These are phyloP conservation scores for Fusarium sp. DNA, from an alignment of 2,329 filamentous ascomycete genomes.

Conservation along the genomic window DNA sequence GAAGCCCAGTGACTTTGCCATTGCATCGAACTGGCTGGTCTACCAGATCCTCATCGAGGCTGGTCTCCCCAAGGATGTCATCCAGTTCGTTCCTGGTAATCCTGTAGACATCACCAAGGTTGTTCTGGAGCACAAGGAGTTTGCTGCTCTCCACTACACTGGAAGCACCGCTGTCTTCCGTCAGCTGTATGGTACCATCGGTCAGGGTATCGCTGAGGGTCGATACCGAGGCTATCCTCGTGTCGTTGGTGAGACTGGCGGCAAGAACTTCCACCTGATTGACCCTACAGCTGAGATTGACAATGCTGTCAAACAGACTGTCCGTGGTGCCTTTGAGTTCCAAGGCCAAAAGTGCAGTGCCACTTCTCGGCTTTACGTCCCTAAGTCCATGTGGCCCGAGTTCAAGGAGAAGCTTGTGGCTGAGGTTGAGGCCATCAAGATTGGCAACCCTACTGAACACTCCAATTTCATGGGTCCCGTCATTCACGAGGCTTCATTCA, in stretches of 20 bases:
- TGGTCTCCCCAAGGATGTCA: slow-evolving; percentile 85
- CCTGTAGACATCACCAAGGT: slow-evolving; percentile 82
- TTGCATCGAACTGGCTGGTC: slow-evolving; percentile 89
- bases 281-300: slow-evolving; percentile 79
- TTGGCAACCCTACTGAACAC: slow-evolving; percentile 74
- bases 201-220: slow-evolving; percentile 79
- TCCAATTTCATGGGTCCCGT: slow-evolving; percentile 87
- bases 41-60: slow-evolving; percentile 92
- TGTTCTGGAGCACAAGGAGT: slow-evolving; percentile 78
- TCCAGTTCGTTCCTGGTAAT: slow-evolving; percentile 92
- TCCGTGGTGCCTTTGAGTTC: slow-evolving; percentile 89
- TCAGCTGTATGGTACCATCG: slow-evolving; percentile 86
- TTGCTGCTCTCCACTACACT: slow-evolving; percentile 94
- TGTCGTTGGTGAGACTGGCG: slow-evolving; percentile 89
- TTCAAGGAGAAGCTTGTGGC: slow-evolving; percentile 72
- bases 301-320: slow-evolving; percentile 82
- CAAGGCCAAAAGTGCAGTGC: slow-evolving; percentile 93
- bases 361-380: slow-evolving; percentile 80
- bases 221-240: slow-evolving; percentile 86
- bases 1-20: slow-evolving; percentile 92
- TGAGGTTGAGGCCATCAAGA: slow-evolving; percentile 74
- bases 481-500: slow-evolving; percentile 82
- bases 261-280: slow-evolving; percentile 92
- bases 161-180: slow-evolving; percentile 93
- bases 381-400: slow-evolving; percentile 75